phyloP scores from a whole-genome alignment of 192 early-diverging fungal genomes.

The Coemansia sp. region DNA sequence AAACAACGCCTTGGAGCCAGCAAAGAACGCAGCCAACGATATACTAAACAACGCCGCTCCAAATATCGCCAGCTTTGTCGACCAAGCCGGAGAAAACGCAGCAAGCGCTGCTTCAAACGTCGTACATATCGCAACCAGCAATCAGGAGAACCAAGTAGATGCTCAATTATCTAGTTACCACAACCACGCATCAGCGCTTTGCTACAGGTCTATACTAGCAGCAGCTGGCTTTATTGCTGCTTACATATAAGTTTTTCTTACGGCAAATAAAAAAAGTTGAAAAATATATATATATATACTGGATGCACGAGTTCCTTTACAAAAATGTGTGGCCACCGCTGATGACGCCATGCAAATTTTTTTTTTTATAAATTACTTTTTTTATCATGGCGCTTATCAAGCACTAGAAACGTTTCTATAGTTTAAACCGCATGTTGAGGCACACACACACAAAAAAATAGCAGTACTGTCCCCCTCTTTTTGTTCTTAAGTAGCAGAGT shows the following conservation, averaged over 20 bases:
- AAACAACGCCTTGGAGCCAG: conserved; percentile 7
- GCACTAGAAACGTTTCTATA: conserved; percentile 6
- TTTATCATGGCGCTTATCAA: conserved; percentile 1
- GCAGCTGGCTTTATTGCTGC: neutral
- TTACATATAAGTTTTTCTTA: neutral
- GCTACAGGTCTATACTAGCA: neutral
- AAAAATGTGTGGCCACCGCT: neutral
- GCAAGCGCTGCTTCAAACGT: conserved; percentile 25
- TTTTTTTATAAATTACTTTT: neutral
- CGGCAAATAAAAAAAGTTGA: neutral
- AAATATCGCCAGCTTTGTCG: conserved; percentile 27
- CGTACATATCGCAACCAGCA: conserved; percentile 14
- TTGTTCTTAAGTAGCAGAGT: neutral
- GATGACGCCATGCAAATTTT: conserved; percentile 9
- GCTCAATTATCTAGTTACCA: conserved; percentile 41
- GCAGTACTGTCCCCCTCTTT: neutral
- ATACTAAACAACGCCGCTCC: conserved; percentile 16
- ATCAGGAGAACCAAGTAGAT: conserved; percentile 28
- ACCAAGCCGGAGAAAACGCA: conserved; percentile 28
- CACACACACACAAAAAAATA: neutral
- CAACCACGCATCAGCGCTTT: neutral
- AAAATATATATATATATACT: neutral
- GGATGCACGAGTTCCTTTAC: neutral
- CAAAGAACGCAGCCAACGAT: conserved; percentile 18
- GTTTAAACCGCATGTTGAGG: neutral